Evolutionary conservation across 1,284 basidiomycete species (phyloP).

Genomic region (Ustilago curta): DNA sequence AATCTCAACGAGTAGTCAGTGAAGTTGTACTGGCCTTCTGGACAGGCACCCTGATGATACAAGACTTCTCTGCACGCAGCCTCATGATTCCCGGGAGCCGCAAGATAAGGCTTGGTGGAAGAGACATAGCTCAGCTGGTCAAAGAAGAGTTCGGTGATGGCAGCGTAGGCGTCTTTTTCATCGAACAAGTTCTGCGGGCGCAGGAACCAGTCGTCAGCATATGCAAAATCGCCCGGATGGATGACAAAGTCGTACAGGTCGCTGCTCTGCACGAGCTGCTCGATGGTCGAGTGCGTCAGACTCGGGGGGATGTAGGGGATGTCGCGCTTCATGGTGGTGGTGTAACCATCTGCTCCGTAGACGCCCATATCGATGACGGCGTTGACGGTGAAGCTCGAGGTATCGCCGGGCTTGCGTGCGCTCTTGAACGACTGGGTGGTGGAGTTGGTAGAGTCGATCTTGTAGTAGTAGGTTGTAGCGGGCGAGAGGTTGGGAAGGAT

Average conservation of each 20-base stretch:
- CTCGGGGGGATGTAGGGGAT: constrained; percentile 37
- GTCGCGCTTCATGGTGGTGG: constrained; percentile 49
- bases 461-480: constrained; percentile 56
- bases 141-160: constrained; percentile 69
- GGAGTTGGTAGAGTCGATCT: constrained; percentile 44
- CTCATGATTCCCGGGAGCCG: constrained; percentile 58
- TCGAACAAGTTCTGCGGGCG: constrained; percentile 45
- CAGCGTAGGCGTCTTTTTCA: constrained; percentile 41
- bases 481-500: constrained; percentile 35
- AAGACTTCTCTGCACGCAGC: constrained; percentile 26
- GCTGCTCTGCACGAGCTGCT: constrained; percentile 26
- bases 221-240: constrained; percentile 69
- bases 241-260: constrained; percentile 48
- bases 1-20: constrained; percentile 49
- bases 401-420: constrained; percentile 30
- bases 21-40: constrained; percentile 55
- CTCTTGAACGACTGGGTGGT: constrained; percentile 41
- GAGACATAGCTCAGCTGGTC: constrained; percentile 67
- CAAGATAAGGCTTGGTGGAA: constrained; percentile 60
- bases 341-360: constrained; percentile 67
- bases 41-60: constrained; percentile 39
- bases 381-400: constrained; percentile 56
- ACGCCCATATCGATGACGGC: constrained; percentile 70
- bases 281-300: constrained; percentile 43
- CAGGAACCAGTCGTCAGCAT: constrained; percentile 68